phyloP scores from a whole-genome alignment of 305 asterid genomes.

The Lippia alba region DNA sequence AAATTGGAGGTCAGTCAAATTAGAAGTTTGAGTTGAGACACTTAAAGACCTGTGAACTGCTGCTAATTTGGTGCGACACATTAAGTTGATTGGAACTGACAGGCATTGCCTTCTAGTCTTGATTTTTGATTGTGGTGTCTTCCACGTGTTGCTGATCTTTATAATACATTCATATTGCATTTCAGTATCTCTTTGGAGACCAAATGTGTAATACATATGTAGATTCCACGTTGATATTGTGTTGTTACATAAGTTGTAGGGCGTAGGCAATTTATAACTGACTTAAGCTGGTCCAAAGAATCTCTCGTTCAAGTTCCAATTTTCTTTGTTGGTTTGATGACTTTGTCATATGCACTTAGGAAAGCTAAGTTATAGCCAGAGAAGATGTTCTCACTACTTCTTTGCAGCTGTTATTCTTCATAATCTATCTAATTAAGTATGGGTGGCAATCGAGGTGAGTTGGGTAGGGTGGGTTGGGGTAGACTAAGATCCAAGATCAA shows the following conservation, averaged over 20 bases:
- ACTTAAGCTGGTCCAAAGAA: conserved; percentile 14
- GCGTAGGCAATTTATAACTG: neutral
- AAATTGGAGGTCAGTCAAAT: conserved; percentile 18
- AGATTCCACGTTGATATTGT: neutral
- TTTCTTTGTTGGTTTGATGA: neutral
- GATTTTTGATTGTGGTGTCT: conserved; percentile 3
- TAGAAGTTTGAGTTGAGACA: conserved; percentile 12
- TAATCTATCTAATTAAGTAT: neutral
- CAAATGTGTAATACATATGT: conserved; percentile 3
- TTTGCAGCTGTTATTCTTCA: conserved; percentile 23
- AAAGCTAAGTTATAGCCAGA: conserved; percentile 11
- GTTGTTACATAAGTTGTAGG: conserved; percentile 17
- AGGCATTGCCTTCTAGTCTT: conserved; percentile 4
- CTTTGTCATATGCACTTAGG: conserved; percentile 2
- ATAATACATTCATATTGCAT: conserved; percentile 4
- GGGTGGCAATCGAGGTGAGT: no score
- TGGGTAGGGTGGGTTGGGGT: no score
- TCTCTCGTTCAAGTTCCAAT: conserved; percentile 15
- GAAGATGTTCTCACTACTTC: conserved; percentile 7
- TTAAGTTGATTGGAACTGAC: neutral
- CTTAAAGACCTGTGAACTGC: conserved; percentile 13
- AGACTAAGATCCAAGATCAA: no score
- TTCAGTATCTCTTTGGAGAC: conserved; percentile 1
- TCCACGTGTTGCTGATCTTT: conserved; percentile 23
- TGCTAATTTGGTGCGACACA: conserved; percentile 3